Base-by-base conservation (phyloP, 2,329 filamentous ascomycete genomes). In the Stagonosporopsis cucurbitacearum region DNA sequence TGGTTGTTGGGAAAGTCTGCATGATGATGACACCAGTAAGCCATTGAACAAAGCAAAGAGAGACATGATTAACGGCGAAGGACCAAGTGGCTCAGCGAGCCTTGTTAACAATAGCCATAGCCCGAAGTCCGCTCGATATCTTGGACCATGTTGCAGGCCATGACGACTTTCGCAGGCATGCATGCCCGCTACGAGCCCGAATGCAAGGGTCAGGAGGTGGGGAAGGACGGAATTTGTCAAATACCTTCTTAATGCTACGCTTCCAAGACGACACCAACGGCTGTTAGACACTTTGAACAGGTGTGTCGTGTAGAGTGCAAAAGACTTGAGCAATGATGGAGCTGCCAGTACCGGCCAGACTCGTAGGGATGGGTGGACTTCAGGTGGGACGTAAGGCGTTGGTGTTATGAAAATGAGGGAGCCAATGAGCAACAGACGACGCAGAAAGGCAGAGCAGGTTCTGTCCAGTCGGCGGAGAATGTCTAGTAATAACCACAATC, bases 401-500 rank as follows among this genome's bases (percentile, higher is more conserved):
- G 60, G 60, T 59, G 59, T 62, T 63, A n/a, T n/a, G 66, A 60
- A 57, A 54, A 57, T 46, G 49, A 60, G 48, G 58, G 62, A 62
- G 62, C 65, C 62, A 66, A 68, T 68, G 64, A 67, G 58, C 60
- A 65, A 57, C 58, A 51, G 43, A 64, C 62, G 62, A 66, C 60
- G 68, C 67, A 66, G 61, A 64, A 67, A 64, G 58, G 59, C 62
- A 70, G 62, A 64, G 59, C 57, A 56, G 47, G 42, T 51, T 57
- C 60, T 63, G 64, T 54, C 59, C 68, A 68, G 66, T 69, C 65
- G 69, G 69, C 69, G 72, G 73, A 74, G 67, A 70, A 61, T 65
- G 62, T 70, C 71, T 62, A 71, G 70, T 75, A 74, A 74, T 75
- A 75, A 74, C 70, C 64, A 70, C 67, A 69, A 70, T 73, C 71